These are phyloP conservation scores for Candida taoyuanica DNA, from an alignment of 805 yeast genomes.

Conservation along the genomic window DNA sequence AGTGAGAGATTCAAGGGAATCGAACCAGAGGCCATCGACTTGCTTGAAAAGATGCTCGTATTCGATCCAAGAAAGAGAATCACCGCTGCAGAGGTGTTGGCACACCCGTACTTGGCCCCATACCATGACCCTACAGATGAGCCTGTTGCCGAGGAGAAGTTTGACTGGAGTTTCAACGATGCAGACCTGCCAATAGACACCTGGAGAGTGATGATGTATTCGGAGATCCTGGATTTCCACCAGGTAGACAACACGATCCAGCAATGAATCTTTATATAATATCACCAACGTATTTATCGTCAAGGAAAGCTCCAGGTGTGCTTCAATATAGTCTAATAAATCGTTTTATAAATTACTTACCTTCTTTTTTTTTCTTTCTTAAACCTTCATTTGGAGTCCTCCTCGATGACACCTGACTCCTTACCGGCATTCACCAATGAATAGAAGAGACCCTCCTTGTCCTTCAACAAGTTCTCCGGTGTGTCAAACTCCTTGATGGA, in stretches of 20 bases:
- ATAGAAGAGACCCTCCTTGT: slow-evolving; percentile 68
- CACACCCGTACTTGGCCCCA: slow-evolving; percentile 88
- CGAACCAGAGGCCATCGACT: slow-evolving; percentile 83
- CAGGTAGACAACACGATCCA: slow-evolving; percentile 46
- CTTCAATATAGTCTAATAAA: too few species aligned
- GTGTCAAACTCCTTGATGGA: slow-evolving; percentile 71
- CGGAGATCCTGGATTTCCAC: slow-evolving; percentile 94
- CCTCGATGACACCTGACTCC: slow-evolving; percentile 8
- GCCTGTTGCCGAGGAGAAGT: slow-evolving; percentile 86
- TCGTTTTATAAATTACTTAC: neutral
- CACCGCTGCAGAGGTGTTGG: slow-evolving; percentile 84
- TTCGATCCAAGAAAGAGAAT: slow-evolving; percentile 94
- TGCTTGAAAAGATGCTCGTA: slow-evolving; percentile 83
- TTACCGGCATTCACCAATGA: slow-evolving; percentile 61
- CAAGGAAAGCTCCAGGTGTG: neutral
- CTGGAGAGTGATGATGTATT: slow-evolving; percentile 99
- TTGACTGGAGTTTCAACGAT: slow-evolving; percentile 98
- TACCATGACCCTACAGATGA: slow-evolving; percentile 98
- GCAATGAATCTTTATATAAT: neutral
- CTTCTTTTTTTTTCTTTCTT: too few species aligned
- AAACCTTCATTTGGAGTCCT: slow-evolving; percentile 3
- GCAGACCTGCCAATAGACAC: slow-evolving; percentile 97
- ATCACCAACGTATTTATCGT: neutral
- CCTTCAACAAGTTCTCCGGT: slow-evolving; percentile 60
- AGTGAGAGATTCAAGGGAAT: slow-evolving; percentile 73